Evolutionary conservation across 345 rosid species (phyloP).

Genomic region (Microcos paniculata): DNA sequence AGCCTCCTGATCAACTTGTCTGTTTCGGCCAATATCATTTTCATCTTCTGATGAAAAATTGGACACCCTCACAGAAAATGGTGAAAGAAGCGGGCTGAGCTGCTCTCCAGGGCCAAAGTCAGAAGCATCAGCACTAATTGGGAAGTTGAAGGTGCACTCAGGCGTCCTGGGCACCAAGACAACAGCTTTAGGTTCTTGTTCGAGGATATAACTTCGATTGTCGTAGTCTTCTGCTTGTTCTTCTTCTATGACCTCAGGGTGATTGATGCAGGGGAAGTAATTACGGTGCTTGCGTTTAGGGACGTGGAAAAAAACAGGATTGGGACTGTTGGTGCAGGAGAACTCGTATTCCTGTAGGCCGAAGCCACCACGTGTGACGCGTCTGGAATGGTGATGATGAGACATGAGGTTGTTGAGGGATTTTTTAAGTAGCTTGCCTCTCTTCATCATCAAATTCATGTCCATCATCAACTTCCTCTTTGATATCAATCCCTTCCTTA

Average conservation of each 20-base stretch:
- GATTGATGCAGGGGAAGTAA: conserved; percentile 54
- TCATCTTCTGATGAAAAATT: conserved; percentile 50
- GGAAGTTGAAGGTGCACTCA: conserved; percentile 36
- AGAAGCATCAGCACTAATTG: conserved; percentile 13
- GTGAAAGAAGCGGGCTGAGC: conserved; percentile 35
- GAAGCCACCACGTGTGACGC: conserved; percentile 34
- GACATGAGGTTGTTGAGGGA: conserved; percentile 41
- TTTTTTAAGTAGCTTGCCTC: conserved; percentile 49
- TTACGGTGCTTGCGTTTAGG: conserved; percentile 35
- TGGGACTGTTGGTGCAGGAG: conserved; percentile 65
- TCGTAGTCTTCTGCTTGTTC: conserved; percentile 24
- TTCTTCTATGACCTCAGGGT: conserved; percentile 32
- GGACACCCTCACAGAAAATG: conserved; percentile 42
- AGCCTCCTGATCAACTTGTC: conserved; percentile 46
- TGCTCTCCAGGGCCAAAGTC: conserved; percentile 22
- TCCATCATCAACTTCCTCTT: conserved; percentile 62
- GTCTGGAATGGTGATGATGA: conserved; percentile 15
- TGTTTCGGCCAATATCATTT: conserved; percentile 16
- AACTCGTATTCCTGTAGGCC: conserved; percentile 63
- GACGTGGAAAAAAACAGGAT: conserved; percentile 54
- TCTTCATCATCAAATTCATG: conserved; percentile 53
- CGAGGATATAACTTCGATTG: not conserved
- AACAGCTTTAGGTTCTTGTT: conserved; percentile 17
- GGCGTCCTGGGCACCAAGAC: conserved; percentile 45
- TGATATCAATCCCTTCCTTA: conserved; percentile 43